Evolutionary conservation across 495 filamentous ascomycete genomes (phyloP).

Genomic region (Podospora australis): DNA sequence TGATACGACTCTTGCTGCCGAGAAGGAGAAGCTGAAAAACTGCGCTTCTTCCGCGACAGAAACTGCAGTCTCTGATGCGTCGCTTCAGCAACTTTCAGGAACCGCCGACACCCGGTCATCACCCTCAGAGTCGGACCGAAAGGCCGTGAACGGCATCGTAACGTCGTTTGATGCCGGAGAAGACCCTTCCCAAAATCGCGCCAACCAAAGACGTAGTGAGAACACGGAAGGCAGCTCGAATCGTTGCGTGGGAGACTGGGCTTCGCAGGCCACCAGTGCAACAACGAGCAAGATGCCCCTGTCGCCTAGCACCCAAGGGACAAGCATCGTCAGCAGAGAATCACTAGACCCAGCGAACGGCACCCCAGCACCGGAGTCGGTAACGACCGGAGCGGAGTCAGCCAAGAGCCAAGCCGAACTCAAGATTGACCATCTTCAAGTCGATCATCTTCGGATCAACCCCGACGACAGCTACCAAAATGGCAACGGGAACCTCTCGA

Average conservation of each 20-base stretch:
- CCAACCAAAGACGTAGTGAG: constrained; percentile 45
- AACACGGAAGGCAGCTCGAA: constrained; percentile 48
- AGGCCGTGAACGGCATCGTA: constrained; percentile 34
- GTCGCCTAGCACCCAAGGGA: constrained; percentile 53
- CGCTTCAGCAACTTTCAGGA: too few relatives aligned
- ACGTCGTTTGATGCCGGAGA: constrained; percentile 28
- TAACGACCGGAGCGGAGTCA: constrained; percentile 20
- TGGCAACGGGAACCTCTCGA: constrained; percentile 21
- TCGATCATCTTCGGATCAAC: neutral
- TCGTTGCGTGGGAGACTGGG: constrained; percentile 43
- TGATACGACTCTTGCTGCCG: too few relatives aligned
- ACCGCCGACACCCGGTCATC: constrained; percentile 25
- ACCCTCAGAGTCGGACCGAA: too few relatives aligned
- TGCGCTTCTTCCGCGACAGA: constrained; percentile 16
- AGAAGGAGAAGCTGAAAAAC: constrained; percentile 30
- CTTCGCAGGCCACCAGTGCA: constrained; percentile 49
- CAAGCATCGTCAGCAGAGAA: constrained; percentile 49
- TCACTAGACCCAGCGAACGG: constrained; percentile 38
- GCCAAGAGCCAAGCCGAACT: constrained; percentile 19
- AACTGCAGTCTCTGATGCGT: too few relatives aligned
- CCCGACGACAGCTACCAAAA: constrained; percentile 4
- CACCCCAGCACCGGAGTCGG: constrained; percentile 34
- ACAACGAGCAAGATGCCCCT: constrained; percentile 51
- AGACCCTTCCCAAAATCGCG: constrained; percentile 20
- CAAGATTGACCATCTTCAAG: constrained; percentile 6